A percentile compares a stretch with the other conserved stretches of the same genome.
Conservation (phyloP, 202 grass and related monocot genomes). For the Panicum virgatum region DNA sequence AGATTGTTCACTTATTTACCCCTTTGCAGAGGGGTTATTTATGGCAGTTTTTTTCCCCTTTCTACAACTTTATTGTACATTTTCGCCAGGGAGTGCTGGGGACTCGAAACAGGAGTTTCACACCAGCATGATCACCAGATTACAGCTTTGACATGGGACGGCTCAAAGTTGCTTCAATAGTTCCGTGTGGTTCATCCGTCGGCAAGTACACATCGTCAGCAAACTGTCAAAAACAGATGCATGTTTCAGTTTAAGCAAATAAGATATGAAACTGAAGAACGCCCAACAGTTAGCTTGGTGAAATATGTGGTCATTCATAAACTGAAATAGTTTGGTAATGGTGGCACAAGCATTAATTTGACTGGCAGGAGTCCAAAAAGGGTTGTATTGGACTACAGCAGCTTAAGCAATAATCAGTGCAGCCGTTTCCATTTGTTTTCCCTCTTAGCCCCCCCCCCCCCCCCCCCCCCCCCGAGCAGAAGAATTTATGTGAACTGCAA, state of each 20-base stretch:
- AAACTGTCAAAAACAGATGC: conserved; percentile 47
- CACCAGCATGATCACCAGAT: background rate
- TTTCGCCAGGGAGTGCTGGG: background rate
- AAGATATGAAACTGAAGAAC: background rate
- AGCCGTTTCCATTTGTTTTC: too few relatives aligned
- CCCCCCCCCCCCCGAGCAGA: too few relatives aligned
- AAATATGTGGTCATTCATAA: background rate
- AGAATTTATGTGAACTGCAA: background rate
- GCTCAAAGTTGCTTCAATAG: conserved; percentile 84
- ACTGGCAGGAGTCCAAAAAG: background rate
- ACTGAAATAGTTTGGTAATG: background rate
- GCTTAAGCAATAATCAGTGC: background rate
- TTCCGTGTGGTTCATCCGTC: conserved; percentile 88
- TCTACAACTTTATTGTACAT: background rate
- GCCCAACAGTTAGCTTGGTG: background rate
- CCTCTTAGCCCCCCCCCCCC: too few relatives aligned
- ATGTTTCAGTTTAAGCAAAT: conserved; percentile 6
- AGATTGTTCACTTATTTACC: conserved; percentile 31
- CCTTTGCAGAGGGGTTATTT: background rate
- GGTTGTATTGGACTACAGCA: background rate
- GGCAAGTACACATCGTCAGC: conserved; percentile 93
- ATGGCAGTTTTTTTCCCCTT: background rate
- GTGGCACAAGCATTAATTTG: background rate
- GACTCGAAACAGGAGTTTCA: conserved; percentile 7
- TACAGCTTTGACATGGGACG: conserved; percentile 76